These are phyloP conservation scores for Leccinum subrobustum DNA, from an alignment of 1,284 basidiomycete genomes.

Conservation along the genomic window DNA sequence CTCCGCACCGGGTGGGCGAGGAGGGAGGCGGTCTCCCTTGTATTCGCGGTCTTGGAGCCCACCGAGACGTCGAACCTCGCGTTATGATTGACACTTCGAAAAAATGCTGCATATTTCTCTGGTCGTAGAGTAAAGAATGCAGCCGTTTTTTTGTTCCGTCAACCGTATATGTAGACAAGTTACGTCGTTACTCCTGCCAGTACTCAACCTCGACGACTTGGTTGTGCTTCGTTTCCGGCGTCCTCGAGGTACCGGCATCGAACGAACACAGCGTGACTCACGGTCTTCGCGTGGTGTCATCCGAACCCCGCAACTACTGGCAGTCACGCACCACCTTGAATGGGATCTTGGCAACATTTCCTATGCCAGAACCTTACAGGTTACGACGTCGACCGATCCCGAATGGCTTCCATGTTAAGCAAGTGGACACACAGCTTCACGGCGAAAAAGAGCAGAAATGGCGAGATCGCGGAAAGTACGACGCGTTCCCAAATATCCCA, in stretches of 20 bases:
- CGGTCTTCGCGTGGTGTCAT: neutral
- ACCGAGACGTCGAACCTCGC: conserved; percentile 31
- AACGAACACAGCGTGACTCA: conserved; percentile 5
- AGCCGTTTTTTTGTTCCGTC: neutral
- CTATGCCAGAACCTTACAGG: conserved; percentile 15
- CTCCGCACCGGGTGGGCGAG: conserved; percentile 40
- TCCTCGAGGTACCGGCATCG: conserved; percentile 13
- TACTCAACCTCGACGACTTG: neutral
- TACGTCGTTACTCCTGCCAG: neutral
- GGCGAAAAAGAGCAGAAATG: conserved; percentile 19
- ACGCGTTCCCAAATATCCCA: neutral
- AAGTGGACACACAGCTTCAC: conserved; percentile 21
- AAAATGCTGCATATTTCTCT: neutral
- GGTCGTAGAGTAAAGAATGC: neutral
- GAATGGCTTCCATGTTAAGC: conserved; percentile 4
- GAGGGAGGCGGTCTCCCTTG: conserved; percentile 38
- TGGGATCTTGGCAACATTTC: conserved; percentile 27
- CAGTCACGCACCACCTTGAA: conserved; percentile 3
- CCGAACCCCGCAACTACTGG: conserved; percentile 1
- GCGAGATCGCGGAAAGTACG: conserved; percentile 16
- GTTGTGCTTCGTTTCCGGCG: neutral
- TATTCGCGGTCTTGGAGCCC: conserved; percentile 35
- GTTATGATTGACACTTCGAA: conserved; percentile 30
- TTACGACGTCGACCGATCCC: neutral
- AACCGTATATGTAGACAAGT: neutral